phyloP scores from a whole-genome alignment of 1,139 yeast genomes.

The Hemisphaericaspora xylofermentans region DNA sequence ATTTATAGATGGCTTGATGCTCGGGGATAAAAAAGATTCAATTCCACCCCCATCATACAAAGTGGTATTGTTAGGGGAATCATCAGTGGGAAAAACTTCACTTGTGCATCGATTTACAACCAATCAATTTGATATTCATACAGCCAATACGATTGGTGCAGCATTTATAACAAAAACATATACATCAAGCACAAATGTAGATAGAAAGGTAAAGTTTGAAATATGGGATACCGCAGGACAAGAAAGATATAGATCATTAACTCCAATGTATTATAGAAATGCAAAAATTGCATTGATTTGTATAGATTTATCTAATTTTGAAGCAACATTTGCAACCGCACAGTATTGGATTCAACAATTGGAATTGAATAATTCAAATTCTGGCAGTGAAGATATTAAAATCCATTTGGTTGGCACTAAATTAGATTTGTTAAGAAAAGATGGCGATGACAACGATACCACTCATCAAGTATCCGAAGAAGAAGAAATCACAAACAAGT shows the following conservation, averaged over 20 bases:
- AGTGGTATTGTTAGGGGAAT: slow-evolving; percentile 46
- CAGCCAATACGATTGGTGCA: slow-evolving; percentile 50
- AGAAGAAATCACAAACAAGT: slow-evolving; percentile 6
- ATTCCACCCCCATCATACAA: slow-evolving; percentile 28
- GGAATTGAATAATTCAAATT: slow-evolving; percentile 25
- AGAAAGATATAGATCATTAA: slow-evolving; percentile 46
- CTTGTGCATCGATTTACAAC: slow-evolving; percentile 44
- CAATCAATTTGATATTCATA: slow-evolving; percentile 34
- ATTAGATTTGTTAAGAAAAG: slow-evolving; percentile 18
- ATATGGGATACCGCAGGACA: slow-evolving; percentile 59
- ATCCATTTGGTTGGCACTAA: slow-evolving; percentile 41
- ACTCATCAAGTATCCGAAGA: background rate
- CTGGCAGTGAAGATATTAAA: slow-evolving; percentile 18
- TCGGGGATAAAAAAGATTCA: background rate
- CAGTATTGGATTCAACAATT: slow-evolving; percentile 48
- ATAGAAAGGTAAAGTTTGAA: slow-evolving; percentile 34
- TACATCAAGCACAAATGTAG: slow-evolving; percentile 17
- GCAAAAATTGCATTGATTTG: slow-evolving; percentile 45
- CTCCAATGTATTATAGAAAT: slow-evolving; percentile 52
- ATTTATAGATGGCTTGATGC: background rate
- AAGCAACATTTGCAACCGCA: slow-evolving; percentile 37
- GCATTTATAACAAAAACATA: slow-evolving; percentile 45
- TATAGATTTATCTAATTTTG: slow-evolving; percentile 34
- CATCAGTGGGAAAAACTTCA: slow-evolving; percentile 49
- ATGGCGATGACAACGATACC: background rate